Conservation (phyloP, 1,284 basidiomycete species). For the Sanghuangporus sanghuang region DNA sequence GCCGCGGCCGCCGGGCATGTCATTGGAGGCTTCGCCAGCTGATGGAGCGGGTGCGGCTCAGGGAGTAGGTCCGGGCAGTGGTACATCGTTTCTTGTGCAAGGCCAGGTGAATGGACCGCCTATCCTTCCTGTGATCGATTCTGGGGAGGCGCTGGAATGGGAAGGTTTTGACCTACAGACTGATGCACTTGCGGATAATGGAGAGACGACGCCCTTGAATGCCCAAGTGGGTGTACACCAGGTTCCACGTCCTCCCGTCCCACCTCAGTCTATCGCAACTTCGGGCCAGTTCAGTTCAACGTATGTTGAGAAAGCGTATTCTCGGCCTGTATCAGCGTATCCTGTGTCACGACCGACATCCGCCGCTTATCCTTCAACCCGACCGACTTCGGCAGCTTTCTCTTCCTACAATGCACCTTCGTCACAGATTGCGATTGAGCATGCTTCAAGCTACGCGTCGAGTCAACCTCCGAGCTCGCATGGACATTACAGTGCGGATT, state of each 20-base stretch:
- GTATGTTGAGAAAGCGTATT: conserved; percentile 11
- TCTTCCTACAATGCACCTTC: conserved; percentile 7
- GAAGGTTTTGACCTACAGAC: conserved; percentile 19
- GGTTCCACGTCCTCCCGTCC: conserved; percentile 5
- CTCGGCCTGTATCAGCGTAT: conserved; percentile 18
- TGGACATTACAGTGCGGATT: conserved; percentile 1
- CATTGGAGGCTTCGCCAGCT: conserved; percentile 2
- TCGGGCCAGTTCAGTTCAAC: conserved; percentile 1
- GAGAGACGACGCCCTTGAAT: conserved; percentile 16
- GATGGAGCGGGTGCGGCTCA: conserved; percentile 2
- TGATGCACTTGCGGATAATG: conserved; percentile 28
- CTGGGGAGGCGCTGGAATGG: conserved; percentile 30
- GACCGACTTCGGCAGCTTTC: conserved; percentile 6
- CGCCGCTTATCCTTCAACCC: conserved; percentile 7
- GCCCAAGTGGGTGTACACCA: conserved; percentile 20
- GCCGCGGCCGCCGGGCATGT: conserved; percentile 10
- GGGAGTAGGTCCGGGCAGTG: neutral
- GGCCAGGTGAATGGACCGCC: conserved; percentile 5
- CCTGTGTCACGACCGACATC: conserved; percentile 11
- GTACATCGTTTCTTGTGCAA: neutral
- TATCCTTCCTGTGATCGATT: conserved; percentile 28
- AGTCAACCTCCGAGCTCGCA: conserved; percentile 19
- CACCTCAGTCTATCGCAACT: conserved; percentile 4
- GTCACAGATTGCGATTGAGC: neutral
- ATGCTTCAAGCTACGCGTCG: conserved; percentile 17